Conservation (phyloP, 768 basidiomycete genomes). For the Russula foetens region DNA sequence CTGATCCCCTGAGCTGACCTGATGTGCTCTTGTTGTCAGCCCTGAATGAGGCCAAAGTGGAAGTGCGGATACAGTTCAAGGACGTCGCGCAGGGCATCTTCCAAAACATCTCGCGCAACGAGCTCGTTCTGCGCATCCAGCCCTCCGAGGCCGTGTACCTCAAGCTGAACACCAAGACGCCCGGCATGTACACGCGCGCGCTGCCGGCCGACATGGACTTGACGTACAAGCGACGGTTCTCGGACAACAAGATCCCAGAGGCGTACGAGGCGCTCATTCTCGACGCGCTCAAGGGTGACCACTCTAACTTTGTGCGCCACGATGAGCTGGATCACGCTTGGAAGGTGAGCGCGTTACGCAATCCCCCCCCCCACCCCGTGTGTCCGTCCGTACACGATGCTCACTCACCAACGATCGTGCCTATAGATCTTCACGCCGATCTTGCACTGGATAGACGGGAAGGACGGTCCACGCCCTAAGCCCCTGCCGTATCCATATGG, state of each 20-base stretch:
- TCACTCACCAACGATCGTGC: neutral
- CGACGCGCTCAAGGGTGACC: constrained; percentile 95
- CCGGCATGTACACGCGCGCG: constrained; percentile 83
- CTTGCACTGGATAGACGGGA: constrained; percentile 92
- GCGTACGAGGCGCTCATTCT: constrained; percentile 94
- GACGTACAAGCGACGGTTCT: constrained; percentile 94
- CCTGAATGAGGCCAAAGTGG: constrained; percentile 96
- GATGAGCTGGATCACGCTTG: constrained; percentile 97
- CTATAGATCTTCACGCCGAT: constrained; percentile 86
- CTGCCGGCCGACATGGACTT: constrained; percentile 97
- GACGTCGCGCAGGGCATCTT: constrained; percentile 97
- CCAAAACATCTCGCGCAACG: constrained; percentile 92
- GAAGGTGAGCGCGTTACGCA: constrained; percentile 57
- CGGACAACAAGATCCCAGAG: constrained; percentile 88
- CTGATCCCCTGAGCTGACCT: neutral
- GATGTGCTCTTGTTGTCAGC: constrained; percentile 41
- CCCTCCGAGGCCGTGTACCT: constrained; percentile 95
- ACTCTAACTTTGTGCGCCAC: constrained; percentile 97
- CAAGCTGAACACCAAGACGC: constrained; percentile 93
- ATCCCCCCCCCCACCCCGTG: neutral
- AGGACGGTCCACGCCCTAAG: constrained; percentile 53
- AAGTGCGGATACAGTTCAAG: constrained; percentile 96
- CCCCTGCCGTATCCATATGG: constrained; percentile 86
- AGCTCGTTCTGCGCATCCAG: constrained; percentile 95
- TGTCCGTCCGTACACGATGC: no score